Conservation (phyloP, 2,329 filamentous ascomycete genomes). For the Epichloe uncinata region DNA sequence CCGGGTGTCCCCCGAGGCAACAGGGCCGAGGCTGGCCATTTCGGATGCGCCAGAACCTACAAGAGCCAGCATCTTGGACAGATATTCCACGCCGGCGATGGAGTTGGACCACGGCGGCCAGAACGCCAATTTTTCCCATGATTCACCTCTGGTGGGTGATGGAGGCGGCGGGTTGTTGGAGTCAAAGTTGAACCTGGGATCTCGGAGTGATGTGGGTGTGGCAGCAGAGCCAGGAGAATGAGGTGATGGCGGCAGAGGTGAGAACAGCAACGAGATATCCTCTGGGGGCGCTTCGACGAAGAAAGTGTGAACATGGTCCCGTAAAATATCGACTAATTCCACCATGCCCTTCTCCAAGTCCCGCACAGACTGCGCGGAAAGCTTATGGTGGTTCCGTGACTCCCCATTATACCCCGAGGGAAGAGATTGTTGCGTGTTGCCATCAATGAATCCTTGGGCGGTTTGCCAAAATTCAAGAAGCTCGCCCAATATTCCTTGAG, state of each 20-base stretch:
- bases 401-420: slow-evolving; percentile 72
- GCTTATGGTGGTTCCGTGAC: slow-evolving; percentile 66
- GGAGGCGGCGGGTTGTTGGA: slow-evolving; percentile 61
- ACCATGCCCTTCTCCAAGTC: slow-evolving; percentile 66
- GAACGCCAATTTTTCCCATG: slow-evolving; percentile 91
- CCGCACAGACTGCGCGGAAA: slow-evolving; percentile 58
- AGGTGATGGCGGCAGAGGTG: slow-evolving; percentile 61
- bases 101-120: slow-evolving; percentile 93
- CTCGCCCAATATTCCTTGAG: slow-evolving; percentile 74
- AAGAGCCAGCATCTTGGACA: slow-evolving; percentile 67
- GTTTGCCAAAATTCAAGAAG: slow-evolving; percentile 91
- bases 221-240: slow-evolving; percentile 33
- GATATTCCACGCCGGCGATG: slow-evolving; percentile 79
- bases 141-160: slow-evolving; percentile 65
- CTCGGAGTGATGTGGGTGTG: slow-evolving; percentile 46
- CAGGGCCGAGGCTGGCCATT: slow-evolving; percentile 60
- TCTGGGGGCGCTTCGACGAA: slow-evolving; percentile 83
- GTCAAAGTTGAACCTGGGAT: slow-evolving; percentile 71
- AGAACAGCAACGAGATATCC: slow-evolving; percentile 78
- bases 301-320: slow-evolving; percentile 66
- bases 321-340: slow-evolving; percentile 72
- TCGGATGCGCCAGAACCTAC: slow-evolving; percentile 82
- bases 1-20: slow-evolving; percentile 39
- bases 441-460: slow-evolving; percentile 78
- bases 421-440: slow-evolving; percentile 65